Percentiles rank a stretch among this genome's conserved stretches.
These are phyloP conservation scores for Cryptococcus sp. DNA, from an alignment of 1,284 basidiomycete genomes.

Conservation along the genomic window DNA sequence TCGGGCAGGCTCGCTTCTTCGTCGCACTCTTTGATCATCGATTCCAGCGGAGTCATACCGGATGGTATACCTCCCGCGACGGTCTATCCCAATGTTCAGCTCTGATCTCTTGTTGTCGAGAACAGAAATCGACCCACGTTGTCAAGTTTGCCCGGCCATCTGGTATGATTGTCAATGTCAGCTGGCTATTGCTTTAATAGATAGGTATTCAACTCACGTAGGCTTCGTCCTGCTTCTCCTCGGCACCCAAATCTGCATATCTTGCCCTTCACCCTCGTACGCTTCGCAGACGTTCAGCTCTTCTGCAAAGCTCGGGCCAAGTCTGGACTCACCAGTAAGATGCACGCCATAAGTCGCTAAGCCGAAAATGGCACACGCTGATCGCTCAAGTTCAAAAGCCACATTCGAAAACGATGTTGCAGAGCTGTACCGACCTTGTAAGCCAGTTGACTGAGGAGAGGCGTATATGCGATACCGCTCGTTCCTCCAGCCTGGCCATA, in stretches of 20 bases:
- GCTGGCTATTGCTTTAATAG: constrained; percentile 1
- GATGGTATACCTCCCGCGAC: constrained; percentile 62
- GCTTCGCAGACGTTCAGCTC: constrained; percentile 18
- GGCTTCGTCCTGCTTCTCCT: constrained; percentile 80
- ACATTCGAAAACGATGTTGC: constrained; percentile 58
- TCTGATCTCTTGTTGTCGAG: neutral
- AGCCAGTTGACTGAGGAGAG: constrained; percentile 57
- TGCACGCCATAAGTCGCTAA: constrained; percentile 72
- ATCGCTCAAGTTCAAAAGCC: constrained; percentile 83
- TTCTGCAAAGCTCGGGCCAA: neutral
- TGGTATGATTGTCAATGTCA: constrained; percentile 38
- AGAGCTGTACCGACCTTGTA: constrained; percentile 50
- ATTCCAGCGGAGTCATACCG: constrained; percentile 71
- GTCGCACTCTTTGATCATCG: constrained; percentile 86
- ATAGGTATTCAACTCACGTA: constrained; percentile 62
- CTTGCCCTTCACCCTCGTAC: constrained; percentile 45
- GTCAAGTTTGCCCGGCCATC: constrained; percentile 62
- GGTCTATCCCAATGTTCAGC: constrained; percentile 27
- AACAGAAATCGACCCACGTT: constrained; percentile 30
- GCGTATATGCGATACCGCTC: constrained; percentile 80
- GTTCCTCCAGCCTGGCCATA: constrained; percentile 65
- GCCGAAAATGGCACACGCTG: constrained; percentile 78
- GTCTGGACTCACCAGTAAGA: constrained; percentile 37
- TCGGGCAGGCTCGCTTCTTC: constrained; percentile 84
- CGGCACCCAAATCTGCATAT: constrained; percentile 79